A percentile compares a stretch with the other conserved stretches of the same genome.
Evolutionary conservation across 805 yeast genomes (phyloP).

Genomic region (Monosporozyma siamensis): DNA sequence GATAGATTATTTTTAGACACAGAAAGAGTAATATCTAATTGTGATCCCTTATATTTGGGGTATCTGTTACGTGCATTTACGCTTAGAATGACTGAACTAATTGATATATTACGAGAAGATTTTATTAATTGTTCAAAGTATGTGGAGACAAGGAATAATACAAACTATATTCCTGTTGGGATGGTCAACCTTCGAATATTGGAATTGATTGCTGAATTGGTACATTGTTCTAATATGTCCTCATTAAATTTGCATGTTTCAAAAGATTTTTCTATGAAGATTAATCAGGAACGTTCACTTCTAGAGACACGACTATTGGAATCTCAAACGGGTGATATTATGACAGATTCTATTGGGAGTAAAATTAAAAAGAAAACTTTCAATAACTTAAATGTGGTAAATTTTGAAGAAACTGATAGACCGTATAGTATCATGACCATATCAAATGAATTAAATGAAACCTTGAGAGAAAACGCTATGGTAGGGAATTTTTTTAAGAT

Average conservation of each 20-base stretch:
- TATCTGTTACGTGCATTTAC: conserved; percentile 68
- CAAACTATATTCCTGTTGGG: conserved; percentile 50
- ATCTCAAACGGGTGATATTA: conserved; percentile 23
- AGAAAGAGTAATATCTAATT: conserved; percentile 52
- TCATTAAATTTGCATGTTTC: conserved; percentile 71
- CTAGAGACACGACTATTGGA: conserved; percentile 33
- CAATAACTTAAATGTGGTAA: neutral
- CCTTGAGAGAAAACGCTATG: conserved; percentile 50
- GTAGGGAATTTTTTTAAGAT: conserved; percentile 86
- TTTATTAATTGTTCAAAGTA: conserved; percentile 5
- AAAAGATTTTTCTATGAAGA: conserved; percentile 52
- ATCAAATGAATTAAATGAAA: neutral
- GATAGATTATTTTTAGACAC: neutral
- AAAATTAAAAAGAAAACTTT: no score
- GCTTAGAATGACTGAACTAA: conserved; percentile 36
- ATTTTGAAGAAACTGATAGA: conserved; percentile 1
- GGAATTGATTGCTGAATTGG: conserved; percentile 84
- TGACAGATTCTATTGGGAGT: neutral
- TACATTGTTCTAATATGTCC: conserved; percentile 97
- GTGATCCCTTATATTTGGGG: conserved; percentile 90
- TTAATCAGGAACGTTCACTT: conserved; percentile 59
- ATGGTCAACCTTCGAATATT: conserved; percentile 85
- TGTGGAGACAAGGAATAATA: neutral
- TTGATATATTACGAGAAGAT: conserved; percentile 10
- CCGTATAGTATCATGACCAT: neutral